Base-by-base conservation (phyloP, 2,329 filamentous ascomycete species). In the Dactylonectria macrodidyma region DNA sequence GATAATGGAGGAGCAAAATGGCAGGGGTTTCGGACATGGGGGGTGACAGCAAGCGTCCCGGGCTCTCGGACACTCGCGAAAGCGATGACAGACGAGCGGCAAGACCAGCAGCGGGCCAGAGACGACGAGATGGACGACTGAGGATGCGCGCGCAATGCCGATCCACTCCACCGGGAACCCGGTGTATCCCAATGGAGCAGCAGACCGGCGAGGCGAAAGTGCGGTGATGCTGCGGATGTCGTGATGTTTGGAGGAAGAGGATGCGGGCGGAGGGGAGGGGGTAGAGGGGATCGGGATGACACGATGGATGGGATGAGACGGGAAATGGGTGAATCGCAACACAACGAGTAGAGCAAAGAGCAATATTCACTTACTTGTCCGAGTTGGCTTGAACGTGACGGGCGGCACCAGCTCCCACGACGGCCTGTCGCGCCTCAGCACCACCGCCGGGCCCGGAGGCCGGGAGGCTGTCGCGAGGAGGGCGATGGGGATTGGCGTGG, bases 391-490 rank as follows among this genome's bases (percentile, higher is more conserved):
- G 83, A 59, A 83, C 79, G 74, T 85, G 85, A 73, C 87, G 85
- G 72, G 85, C 82, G 62, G 82, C 80, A 67, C 79, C 80, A 65
- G 86, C 78, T 66, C 83, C 80, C 69, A 78, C 78, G 55, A 76
- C 78, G 71, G 83, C 78, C 73, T 84, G 84, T 75, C 78, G 84
- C 81, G 78, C 81, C 55, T 84, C 83, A 73, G 83, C 79, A 71
- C 82, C 78, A 66, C 82, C 82, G 71, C 84, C 83, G 72, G 81
- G 79, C 73, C 86, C 84, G 77, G 88, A 83, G 73, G 84, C 84
- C 75, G 88, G 87, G 50, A 89, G 80, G 69, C 82, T 85, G 76
- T 90, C 88, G 73, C 88, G 84, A 65, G 84, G 81, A 68, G 85
- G 84, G 59, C 88, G 84, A 76, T 86, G 85, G 60, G 84, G 82